Evolutionary conservation across 169 alveolate species (phyloP).

Genomic region (Ichthyophthirius multifiliis): DNA sequence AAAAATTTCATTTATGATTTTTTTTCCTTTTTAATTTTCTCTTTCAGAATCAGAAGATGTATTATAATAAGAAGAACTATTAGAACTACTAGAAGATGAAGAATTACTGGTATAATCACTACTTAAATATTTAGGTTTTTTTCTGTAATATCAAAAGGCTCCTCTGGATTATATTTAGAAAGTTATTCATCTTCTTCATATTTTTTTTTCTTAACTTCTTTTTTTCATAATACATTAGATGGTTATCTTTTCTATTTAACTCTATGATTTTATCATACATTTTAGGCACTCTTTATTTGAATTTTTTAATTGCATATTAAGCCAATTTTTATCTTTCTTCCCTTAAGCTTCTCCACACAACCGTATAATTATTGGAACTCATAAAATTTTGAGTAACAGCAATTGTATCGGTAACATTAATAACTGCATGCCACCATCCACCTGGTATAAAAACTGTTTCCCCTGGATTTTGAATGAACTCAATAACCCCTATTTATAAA

Average conservation of each 20-base stretch:
- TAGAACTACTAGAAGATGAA: slow-evolving; percentile 7
- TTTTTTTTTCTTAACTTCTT: slow-evolving; percentile 1
- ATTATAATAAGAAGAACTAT: not conserved
- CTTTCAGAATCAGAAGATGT: not conserved
- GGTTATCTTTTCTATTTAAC: slow-evolving; percentile 43
- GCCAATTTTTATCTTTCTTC: slow-evolving; percentile 49
- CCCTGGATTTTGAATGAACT: slow-evolving; percentile 80
- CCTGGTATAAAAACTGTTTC: slow-evolving; percentile 88
- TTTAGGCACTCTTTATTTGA: slow-evolving; percentile 20
- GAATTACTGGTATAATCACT: not conserved
- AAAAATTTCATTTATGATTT: not conserved
- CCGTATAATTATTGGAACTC: slow-evolving; percentile 46
- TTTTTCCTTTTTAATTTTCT: not conserved
- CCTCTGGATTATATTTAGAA: not conserved
- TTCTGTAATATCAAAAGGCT: not conserved
- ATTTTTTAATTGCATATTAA: slow-evolving; percentile 37
- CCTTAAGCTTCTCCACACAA: slow-evolving; percentile 55
- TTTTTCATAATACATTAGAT: slow-evolving; percentile 44
- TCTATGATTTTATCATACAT: slow-evolving; percentile 26
- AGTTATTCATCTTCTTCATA: slow-evolving; percentile 2
- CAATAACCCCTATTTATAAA: slow-evolving; percentile 28
- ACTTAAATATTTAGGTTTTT: not conserved
- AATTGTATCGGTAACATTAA: slow-evolving; percentile 76
- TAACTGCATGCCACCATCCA: slow-evolving; percentile 91
- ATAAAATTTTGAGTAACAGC: slow-evolving; percentile 40